Evolutionary conservation across 352 stramenopile species (phyloP).

Genomic region (Nothophytophthora sp.): DNA sequence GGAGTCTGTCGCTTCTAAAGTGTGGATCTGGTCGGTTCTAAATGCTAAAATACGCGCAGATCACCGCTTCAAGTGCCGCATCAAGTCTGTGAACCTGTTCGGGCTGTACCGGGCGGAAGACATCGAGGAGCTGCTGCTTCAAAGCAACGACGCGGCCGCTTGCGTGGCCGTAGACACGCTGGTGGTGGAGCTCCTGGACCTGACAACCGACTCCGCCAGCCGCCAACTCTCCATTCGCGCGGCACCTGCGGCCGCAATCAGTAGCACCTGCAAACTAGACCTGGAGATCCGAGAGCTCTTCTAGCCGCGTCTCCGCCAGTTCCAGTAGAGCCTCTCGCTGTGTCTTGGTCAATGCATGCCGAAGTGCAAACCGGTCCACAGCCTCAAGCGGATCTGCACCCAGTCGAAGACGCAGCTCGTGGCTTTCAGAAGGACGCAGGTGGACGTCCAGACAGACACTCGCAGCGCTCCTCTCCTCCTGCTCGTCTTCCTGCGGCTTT

Average conservation of each 20-base stretch:
- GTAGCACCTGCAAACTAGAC: slow-evolving; percentile 40
- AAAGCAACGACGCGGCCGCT: slow-evolving; percentile 25
- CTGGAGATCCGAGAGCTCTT: slow-evolving; percentile 73
- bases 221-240: slow-evolving; percentile 55
- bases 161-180: slow-evolving; percentile 63
- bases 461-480: slow-evolving; percentile 5
- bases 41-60: no score
- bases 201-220: slow-evolving; percentile 56
- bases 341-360: slow-evolving; percentile 21
- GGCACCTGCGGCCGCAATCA: slow-evolving; percentile 22
- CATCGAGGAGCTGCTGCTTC: slow-evolving; percentile 53
- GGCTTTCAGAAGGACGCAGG: slow-evolving; percentile 41
- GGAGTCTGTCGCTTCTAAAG: no score
- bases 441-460: slow-evolving; percentile 41
- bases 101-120: slow-evolving; percentile 64
- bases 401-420: slow-evolving; percentile 33
- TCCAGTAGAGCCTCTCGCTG: slow-evolving; percentile 40
- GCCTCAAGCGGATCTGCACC: slow-evolving; percentile 30
- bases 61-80: slow-evolving; percentile 69
- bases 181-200: slow-evolving; percentile 72
- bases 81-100: slow-evolving; percentile 69
- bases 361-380: slow-evolving; percentile 27
- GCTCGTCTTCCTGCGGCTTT: slow-evolving; percentile 2
- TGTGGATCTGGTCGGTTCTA: no score
- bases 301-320: slow-evolving; percentile 47